phyloP scores from a whole-genome alignment of 2,329 filamentous ascomycete species.

The Diaporthe sp. region DNA sequence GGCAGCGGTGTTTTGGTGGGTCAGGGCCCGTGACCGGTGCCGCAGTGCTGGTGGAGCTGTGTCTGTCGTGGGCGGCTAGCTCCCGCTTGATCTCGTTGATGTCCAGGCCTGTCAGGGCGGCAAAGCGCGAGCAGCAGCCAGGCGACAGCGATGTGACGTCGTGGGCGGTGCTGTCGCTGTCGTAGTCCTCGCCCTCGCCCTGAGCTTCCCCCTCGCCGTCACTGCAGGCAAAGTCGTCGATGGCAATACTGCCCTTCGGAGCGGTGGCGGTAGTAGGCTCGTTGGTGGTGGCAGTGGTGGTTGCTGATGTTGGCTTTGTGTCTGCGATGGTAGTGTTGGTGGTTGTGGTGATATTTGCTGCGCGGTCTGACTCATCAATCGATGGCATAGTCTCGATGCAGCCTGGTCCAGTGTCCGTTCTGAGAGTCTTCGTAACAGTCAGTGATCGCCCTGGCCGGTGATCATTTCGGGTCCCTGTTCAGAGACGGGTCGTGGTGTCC shows the following conservation, averaged over 20 bases:
- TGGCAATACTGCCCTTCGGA: slow-evolving; percentile 26
- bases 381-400: slow-evolving; percentile 35
- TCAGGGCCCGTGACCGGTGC: background rate
- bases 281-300: background rate
- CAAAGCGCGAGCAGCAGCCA: slow-evolving; percentile 40
- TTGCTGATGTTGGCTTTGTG: background rate
- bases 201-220: slow-evolving; percentile 12
- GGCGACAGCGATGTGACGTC: slow-evolving; percentile 38
- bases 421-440: background rate
- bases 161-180: background rate
- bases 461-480: slow-evolving; percentile 1
- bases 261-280: too few relatives aligned
- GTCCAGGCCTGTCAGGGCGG: slow-evolving; percentile 38
- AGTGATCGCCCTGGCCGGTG: background rate
- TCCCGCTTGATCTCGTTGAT: slow-evolving; percentile 38
- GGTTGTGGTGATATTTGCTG: background rate
- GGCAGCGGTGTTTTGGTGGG: slow-evolving; percentile 32
- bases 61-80: slow-evolving; percentile 18
- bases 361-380: slow-evolving; percentile 36
- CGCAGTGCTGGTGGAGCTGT: background rate
- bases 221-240: slow-evolving; percentile 36
- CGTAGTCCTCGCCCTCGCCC: background rate
- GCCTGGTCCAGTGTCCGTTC: background rate
- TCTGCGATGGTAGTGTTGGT: too few relatives aligned
- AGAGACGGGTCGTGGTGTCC: background rate